Evolutionary conservation across 208 protist genomes (phyloP), one percentile per base, ranked within the genome.

Genomic region (Porcisia hertigi): DNA sequence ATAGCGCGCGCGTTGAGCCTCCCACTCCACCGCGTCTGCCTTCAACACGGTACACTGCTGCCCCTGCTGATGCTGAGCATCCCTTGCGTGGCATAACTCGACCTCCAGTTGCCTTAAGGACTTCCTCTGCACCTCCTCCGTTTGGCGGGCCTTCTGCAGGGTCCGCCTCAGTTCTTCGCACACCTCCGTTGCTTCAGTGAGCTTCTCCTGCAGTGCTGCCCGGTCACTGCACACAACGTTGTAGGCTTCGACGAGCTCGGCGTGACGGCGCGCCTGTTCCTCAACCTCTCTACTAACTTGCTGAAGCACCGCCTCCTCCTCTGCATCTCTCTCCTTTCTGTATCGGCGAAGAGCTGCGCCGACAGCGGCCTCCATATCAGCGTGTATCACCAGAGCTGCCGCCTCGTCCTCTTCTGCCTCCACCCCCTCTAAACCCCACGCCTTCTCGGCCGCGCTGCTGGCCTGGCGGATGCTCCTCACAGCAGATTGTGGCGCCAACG

Each of bases 211-310:
- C 36, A 96, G 69, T 49, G 53, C 45, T 0, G 76, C 69, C 36
- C 80, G 72, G 43, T 88, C 81, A 14, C 47, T 45, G 69, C 53
- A 45, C 12, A 82, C 47, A 1, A 49, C 41, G 18, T 78, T 57
- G 69, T 91, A 77, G 34, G 79, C 80, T 49, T 70, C 67, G 2
- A 82, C 55, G n/a, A 94, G 75, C 23, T 71, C 71, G 0, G 83
- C 84, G 72, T 91, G 88, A 0, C 82, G 79, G 5, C 63, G 41
- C 14, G 85, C 84, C 72, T 92, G 88, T 60, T 76, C 69, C 73
- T 90, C 88, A 53, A 96, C 89, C 77, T 96, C 92, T 34, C 47
- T 75, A n/a, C 79, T 83, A 23, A 96, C 85, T 59, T 91, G 80
- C 72, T 87, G 77, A 25, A 96, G 83, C 52, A 93, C 83, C 14